Evolutionary conservation across 2,329 filamentous ascomycete genomes (phyloP).

Genomic region (Fusarium begoniae): DNA sequence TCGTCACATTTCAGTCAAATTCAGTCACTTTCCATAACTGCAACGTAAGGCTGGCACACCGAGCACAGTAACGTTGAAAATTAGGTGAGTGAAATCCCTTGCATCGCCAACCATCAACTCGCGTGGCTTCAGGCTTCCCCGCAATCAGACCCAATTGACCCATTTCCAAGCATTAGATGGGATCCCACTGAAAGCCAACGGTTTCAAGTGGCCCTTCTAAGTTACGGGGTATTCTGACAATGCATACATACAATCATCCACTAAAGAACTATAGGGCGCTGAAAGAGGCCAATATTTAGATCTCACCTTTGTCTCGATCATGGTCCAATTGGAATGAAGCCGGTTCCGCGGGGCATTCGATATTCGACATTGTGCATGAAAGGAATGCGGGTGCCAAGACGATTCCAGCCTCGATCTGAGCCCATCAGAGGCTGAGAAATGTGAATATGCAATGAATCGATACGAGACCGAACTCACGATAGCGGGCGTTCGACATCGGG

Average conservation of each 20-base stretch:
- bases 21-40: background rate
- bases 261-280: background rate
- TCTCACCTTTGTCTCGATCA: constrained; percentile 19
- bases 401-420: constrained; percentile 17
- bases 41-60: background rate
- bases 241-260: constrained; percentile 7
- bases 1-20: constrained; percentile 15
- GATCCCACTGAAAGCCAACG: background rate
- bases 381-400: constrained; percentile 24
- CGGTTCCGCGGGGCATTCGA: constrained; percentile 29
- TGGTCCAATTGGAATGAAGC: constrained; percentile 36
- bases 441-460: background rate
- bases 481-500: constrained; percentile 2
- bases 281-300: constrained; percentile 7
- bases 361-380: constrained; percentile 31
- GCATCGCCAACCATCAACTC: constrained; percentile 17
- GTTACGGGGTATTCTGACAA: background rate
- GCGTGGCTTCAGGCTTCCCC: constrained; percentile 27
- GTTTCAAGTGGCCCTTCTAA: background rate
- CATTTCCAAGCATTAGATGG: background rate
- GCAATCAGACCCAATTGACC: background rate
- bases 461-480: background rate
- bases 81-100: constrained; percentile 5
- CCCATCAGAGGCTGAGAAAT: constrained; percentile 11
- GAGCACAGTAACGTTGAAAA: constrained; percentile 1